Base-by-base conservation (phyloP, 495 filamentous ascomycete species). In the Talaromyces proteolyticus region DNA sequence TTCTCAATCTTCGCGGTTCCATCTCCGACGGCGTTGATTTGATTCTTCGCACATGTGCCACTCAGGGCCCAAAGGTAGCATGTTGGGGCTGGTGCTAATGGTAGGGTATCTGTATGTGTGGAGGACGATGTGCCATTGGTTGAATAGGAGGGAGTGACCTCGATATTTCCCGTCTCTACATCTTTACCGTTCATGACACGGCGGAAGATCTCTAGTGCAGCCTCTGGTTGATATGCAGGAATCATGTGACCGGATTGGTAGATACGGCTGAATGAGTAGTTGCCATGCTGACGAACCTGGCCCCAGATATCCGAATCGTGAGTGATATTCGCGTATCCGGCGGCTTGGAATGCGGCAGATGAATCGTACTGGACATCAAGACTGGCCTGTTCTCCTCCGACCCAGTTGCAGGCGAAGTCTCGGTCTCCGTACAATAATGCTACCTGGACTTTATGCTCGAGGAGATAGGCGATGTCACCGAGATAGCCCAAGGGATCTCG, bases 401-500 rank as follows among this genome's bases (percentile, higher is more conserved):
- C 57, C 73, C 74, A 79, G 60, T 81, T 81, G 56, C 74, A 81
- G 52, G 78, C 76, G 62, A 65, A 80, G 55, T 80, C 77, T 7
- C 72, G 69, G 51, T 77, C 76, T 44, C 79, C 78, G n/a, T n/a
- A n/a, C n/a, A n/a, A n/a, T n/a, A n/a, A n/a, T 6, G 79, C 78
- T 77, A 76, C 80, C 39, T 80, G 58, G 4, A 80, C 53, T 2
- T 70, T 69, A 11, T 54, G 59, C 49, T 81, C 61, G 3, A 73
- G 74, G 3, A 70, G 61, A 39, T 68, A 51, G 18, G 79, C 73
- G 6, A 82, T 68, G 8, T 53, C 51, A 22, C 69, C 70, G 22
- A 82, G 69, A 14, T 61, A 54, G 4, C 54, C 18, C 8, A 82
- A 57, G 61, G 29, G 29, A 34, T 2, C 29, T 8, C 8, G 29